phyloP scores from a whole-genome alignment of 2,329 filamentous ascomycete species.

The Dactylellina leptospora region DNA sequence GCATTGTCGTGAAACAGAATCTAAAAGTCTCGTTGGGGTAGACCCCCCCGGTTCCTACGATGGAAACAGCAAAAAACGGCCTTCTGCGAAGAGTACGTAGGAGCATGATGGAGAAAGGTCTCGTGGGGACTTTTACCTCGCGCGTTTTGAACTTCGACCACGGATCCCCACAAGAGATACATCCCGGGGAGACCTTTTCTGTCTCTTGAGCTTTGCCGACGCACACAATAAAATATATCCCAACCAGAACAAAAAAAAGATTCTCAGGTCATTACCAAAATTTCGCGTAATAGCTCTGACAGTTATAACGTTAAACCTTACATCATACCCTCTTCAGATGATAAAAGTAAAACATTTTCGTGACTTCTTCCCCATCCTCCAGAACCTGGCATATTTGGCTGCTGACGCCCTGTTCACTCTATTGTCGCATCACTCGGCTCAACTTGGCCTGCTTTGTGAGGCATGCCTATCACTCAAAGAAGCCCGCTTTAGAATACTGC shows the following conservation, averaged over 20 bases:
- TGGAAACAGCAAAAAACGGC: slow-evolving; percentile 25
- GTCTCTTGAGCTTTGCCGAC: slow-evolving; percentile 2
- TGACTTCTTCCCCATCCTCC: slow-evolving; percentile 27
- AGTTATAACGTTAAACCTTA: slow-evolving; percentile 52
- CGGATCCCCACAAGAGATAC: slow-evolving; percentile 28
- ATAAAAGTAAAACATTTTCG: slow-evolving; percentile 35
- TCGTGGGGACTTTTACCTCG: slow-evolving; percentile 30
- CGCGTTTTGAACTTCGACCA: slow-evolving; percentile 12
- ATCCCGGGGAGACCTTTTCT: slow-evolving; percentile 14
- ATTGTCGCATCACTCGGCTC: slow-evolving; percentile 44
- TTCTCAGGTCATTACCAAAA: slow-evolving; percentile 32
- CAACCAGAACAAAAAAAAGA: slow-evolving; percentile 15
- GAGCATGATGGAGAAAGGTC: slow-evolving; percentile 24
- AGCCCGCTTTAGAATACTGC: too few species aligned
- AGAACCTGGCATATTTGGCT: slow-evolving; percentile 13
- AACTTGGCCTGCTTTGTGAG: slow-evolving; percentile 40
- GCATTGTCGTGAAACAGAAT: slow-evolving; percentile 50
- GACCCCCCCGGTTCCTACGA: slow-evolving; percentile 38
- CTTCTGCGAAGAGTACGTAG: slow-evolving; percentile 45
- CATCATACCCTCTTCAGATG: slow-evolving; percentile 31
- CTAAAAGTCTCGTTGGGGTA: slow-evolving; percentile 43
- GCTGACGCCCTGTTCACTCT: background rate
- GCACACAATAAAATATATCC: slow-evolving; percentile 8
- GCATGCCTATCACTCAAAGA: slow-evolving; percentile 42
- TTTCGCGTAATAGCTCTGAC: slow-evolving; percentile 35